A percentile compares a stretch with the other conserved stretches of the same genome.
These are phyloP conservation scores for Xylaria nigripes DNA, from an alignment of 495 filamentous ascomycete genomes.

Conservation along the genomic window DNA sequence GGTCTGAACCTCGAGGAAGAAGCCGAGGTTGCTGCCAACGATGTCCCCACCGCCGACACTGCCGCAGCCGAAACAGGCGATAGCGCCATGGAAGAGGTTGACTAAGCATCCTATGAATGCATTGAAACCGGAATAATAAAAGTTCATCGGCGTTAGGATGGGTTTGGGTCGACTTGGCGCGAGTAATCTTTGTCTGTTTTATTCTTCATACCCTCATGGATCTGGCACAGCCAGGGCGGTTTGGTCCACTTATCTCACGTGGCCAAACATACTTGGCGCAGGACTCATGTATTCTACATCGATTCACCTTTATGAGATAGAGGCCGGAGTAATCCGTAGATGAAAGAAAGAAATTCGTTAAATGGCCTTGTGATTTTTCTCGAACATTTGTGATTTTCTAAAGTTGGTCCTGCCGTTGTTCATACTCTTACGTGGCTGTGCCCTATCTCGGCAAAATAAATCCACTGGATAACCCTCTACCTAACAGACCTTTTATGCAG, in stretches of 20 bases:
- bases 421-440: no score
- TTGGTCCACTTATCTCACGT: slow-evolving; percentile 14
- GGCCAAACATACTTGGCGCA: slow-evolving; percentile 10
- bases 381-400: no score
- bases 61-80: slow-evolving; percentile 48
- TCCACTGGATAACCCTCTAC: no score
- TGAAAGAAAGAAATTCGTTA: slow-evolving; percentile 17
- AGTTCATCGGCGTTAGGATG: slow-evolving; percentile 41
- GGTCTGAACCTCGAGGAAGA: slow-evolving; percentile 96
- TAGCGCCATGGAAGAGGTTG: slow-evolving; percentile 61
- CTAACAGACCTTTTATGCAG: no score
- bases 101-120: slow-evolving; percentile 39
- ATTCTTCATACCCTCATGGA: slow-evolving; percentile 23
- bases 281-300: slow-evolving; percentile 28
- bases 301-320: slow-evolving; percentile 24
- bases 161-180: slow-evolving; percentile 28
- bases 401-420: background rate
- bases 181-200: slow-evolving; percentile 26
- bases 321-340: slow-evolving; percentile 23
- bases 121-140: slow-evolving; percentile 29
- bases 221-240: slow-evolving; percentile 11
- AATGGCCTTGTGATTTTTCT: no score
- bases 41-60: slow-evolving; percentile 48
- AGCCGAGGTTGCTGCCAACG: slow-evolving; percentile 52
- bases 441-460: no score